These are phyloP conservation scores for Exophiala lecanii-corni DNA, from an alignment of 2,329 filamentous ascomycete genomes.

Conservation along the genomic window DNA sequence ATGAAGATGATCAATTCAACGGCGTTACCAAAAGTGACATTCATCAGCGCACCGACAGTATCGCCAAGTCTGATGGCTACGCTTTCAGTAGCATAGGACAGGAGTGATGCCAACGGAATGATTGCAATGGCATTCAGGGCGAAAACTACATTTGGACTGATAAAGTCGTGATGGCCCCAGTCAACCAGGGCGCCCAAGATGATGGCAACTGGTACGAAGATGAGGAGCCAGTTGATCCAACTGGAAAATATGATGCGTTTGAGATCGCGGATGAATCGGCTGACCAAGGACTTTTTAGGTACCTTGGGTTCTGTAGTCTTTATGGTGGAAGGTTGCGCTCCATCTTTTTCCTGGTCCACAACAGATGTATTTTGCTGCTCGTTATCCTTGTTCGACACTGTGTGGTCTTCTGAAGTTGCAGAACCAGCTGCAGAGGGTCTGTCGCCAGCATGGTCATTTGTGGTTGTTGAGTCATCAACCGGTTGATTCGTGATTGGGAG, in stretches of 20 bases:
- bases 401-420: slow-evolving; percentile 14
- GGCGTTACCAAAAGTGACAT: slow-evolving; percentile 74
- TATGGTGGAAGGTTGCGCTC: slow-evolving; percentile 52
- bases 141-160: slow-evolving; percentile 60
- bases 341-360: slow-evolving; percentile 45
- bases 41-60: slow-evolving; percentile 66
- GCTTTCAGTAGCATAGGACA: slow-evolving; percentile 70
- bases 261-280: slow-evolving; percentile 49
- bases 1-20: slow-evolving; percentile 79
- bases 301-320: slow-evolving; percentile 23
- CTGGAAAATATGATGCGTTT: slow-evolving; percentile 59
- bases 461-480: slow-evolving; percentile 23
- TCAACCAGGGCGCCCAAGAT: slow-evolving; percentile 33
- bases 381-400: slow-evolving; percentile 18
- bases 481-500: slow-evolving; percentile 15
- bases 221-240: slow-evolving; percentile 41
- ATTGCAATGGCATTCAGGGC: slow-evolving; percentile 72
- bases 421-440: slow-evolving; percentile 20
- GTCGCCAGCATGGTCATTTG: slow-evolving; percentile 27
- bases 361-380: slow-evolving; percentile 33
- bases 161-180: slow-evolving; percentile 20
- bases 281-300: slow-evolving; percentile 39
- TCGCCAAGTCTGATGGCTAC: slow-evolving; percentile 69
- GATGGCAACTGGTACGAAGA: slow-evolving; percentile 41
- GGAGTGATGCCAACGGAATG: slow-evolving; percentile 66